Base-by-base conservation (phyloP, 345 rosid genomes). In the Pugionium dolabratum region DNA sequence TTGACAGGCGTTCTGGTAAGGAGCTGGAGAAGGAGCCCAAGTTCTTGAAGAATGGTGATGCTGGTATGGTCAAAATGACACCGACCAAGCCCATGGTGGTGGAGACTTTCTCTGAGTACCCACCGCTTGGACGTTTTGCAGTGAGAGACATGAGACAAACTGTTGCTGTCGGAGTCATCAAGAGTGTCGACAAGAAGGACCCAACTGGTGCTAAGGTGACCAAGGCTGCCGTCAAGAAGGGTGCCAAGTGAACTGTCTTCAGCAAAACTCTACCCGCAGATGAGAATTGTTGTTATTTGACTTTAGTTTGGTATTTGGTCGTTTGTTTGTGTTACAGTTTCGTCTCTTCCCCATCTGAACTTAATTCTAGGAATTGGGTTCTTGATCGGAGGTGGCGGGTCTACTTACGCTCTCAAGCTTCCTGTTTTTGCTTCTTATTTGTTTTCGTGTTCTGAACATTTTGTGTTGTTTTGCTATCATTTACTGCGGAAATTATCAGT, bases 121-220 rank as follows among this genome's bases (percentile, higher is more conserved):
- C 96, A 1, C 96, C 96, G 0, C 82, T 89, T 0, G 96, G 96
- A 1, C 90, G 96, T 9, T 89, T 89, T 27, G 96, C 96, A 0
- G 96, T 89, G 3, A 82, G 96, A 71, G 96, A 89, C 73, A 89
- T 89, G 96, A 83, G 96, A 2, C 95, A 88, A 81, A 88, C 93
- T 0, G 96, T 89, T 4, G 96, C 96, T 0, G 96, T 88, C 0
- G 96, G 96, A 9, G 90, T 87, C 25, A 87, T 85, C 71, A 87
- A 87, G 87, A 85, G 41, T 0, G 95, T 87, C 3, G 95, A 87
- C 74, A 87, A 87, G 87, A 87, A 87, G 81, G 95, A 87, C 31
- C 88, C 95, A 0, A 2, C 62, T 0, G 86, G 87, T 7, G 94
- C 94, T 35, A 87, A 87, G 82, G 94, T 87, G 18, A 87, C 94